Evolutionary conservation across 805 yeast species (phyloP).

Genomic region (Kuraishia cidri): DNA sequence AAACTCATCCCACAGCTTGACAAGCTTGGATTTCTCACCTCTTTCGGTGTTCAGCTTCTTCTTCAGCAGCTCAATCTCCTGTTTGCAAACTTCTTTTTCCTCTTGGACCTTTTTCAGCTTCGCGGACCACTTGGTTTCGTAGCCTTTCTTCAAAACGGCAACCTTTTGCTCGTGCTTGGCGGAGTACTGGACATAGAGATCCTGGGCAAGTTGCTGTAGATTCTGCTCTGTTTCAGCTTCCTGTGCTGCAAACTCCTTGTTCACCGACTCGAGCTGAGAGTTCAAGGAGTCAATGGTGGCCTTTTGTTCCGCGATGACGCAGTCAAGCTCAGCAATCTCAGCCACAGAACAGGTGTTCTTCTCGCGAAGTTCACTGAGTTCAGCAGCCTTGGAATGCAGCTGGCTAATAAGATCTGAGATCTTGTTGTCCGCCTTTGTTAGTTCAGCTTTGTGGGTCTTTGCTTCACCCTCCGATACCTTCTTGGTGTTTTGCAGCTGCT

Average conservation of each 20-base stretch:
- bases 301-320: neutral
- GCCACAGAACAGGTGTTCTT: neutral
- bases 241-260: constrained; percentile 20
- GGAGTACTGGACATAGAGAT: constrained; percentile 63
- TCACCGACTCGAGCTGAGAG: constrained; percentile 13
- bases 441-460: too few relatives aligned
- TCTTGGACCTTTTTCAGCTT: constrained; percentile 29
- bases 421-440: too few relatives aligned
- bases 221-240: constrained; percentile 44
- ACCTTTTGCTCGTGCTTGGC: constrained; percentile 73
- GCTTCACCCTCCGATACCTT: too few relatives aligned
- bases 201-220: constrained; percentile 57
- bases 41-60: constrained; percentile 39
- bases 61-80: constrained; percentile 45
- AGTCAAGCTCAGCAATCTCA: neutral
- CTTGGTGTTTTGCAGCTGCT: too few relatives aligned
- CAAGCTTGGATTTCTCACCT: constrained; percentile 48
- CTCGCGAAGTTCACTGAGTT: neutral
- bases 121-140: constrained; percentile 41
- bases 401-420: too few relatives aligned
- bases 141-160: constrained; percentile 46
- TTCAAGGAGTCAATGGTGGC: constrained; percentile 9
- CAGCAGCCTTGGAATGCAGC: neutral
- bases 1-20: constrained; percentile 36
- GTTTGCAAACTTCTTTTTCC: constrained; percentile 34